phyloP scores from a whole-genome alignment of 148 eudicot species.

The Cornus suecica region DNA sequence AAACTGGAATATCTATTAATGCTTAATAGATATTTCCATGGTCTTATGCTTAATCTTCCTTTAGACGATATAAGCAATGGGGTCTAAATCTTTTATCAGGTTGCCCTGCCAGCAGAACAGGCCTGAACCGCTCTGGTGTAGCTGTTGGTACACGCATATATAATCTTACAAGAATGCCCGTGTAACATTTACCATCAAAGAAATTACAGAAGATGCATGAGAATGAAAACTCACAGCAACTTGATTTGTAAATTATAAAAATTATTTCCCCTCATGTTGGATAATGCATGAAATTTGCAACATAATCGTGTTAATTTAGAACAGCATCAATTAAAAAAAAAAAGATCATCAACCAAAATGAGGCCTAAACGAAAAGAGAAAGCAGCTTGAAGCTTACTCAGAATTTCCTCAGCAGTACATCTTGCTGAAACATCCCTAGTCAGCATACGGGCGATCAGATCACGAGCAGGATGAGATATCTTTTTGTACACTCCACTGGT shows the following conservation, averaged over 20 bases:
- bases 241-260: not conserved
- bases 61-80: not conserved
- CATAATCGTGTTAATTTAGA: not conserved
- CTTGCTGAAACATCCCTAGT: conserved; percentile 46
- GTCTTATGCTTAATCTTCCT: not conserved
- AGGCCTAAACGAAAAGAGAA: conserved; percentile 6
- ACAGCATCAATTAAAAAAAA: not conserved
- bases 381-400: conserved; percentile 36
- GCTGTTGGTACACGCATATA: not conserved
- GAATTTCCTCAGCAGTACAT: conserved; percentile 42
- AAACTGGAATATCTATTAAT: not conserved
- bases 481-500: conserved; percentile 33
- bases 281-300: not conserved
- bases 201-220: not conserved
- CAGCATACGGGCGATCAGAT: conserved; percentile 50
- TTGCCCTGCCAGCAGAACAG: not conserved
- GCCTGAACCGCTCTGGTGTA: not conserved
- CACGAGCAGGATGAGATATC: conserved; percentile 48
- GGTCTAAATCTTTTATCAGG: not conserved
- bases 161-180: not conserved
- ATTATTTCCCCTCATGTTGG: not conserved
- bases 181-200: not conserved
- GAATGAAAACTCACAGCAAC: not conserved
- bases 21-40: not conserved
- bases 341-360: not conserved